Percentiles rank a stretch among this genome's conserved stretches.
Conservation (phyloP, 495 filamentous ascomycete species). For the Podospora comata region DNA sequence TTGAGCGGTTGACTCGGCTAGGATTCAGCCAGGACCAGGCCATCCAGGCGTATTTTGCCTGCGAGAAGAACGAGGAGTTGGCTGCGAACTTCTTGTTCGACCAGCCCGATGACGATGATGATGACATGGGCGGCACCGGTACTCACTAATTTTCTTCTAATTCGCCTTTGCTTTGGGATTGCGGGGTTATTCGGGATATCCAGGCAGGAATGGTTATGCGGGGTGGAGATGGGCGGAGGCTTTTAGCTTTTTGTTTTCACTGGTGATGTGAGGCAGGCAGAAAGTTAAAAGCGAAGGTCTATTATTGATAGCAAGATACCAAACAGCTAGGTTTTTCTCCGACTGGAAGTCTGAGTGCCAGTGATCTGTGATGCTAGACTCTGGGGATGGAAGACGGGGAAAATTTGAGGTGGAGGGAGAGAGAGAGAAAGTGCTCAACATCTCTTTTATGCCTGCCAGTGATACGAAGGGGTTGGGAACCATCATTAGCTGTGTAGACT, state of each 20-base stretch:
- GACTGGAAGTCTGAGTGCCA: neutral
- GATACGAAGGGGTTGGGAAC: neutral
- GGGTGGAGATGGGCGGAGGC: neutral
- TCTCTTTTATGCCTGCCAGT: neutral
- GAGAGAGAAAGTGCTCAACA: neutral
- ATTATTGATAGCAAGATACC: neutral
- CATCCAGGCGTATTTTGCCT: conserved; percentile 98
- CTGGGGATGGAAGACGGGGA: neutral
- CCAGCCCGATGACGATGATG: conserved; percentile 82
- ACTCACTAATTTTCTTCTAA: neutral
- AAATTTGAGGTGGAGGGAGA: neutral
- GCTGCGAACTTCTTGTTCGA: conserved; percentile 98
- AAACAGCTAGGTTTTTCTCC: neutral
- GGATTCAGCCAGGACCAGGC: conserved; percentile 91
- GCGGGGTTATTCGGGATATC: neutral
- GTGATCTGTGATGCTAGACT: neutral
- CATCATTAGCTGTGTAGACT: neutral
- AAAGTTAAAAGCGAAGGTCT: neutral
- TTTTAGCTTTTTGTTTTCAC: neutral
- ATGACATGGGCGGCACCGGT: conserved; percentile 18
- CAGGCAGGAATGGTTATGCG: neutral
- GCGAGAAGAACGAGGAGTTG: conserved; percentile 98
- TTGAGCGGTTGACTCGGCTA: conserved; percentile 86
- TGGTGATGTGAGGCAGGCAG: neutral
- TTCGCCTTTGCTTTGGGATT: neutral